Base-by-base conservation (phyloP, 371 early-diverging fungal genomes). In the Enteropsectra breve region DNA sequence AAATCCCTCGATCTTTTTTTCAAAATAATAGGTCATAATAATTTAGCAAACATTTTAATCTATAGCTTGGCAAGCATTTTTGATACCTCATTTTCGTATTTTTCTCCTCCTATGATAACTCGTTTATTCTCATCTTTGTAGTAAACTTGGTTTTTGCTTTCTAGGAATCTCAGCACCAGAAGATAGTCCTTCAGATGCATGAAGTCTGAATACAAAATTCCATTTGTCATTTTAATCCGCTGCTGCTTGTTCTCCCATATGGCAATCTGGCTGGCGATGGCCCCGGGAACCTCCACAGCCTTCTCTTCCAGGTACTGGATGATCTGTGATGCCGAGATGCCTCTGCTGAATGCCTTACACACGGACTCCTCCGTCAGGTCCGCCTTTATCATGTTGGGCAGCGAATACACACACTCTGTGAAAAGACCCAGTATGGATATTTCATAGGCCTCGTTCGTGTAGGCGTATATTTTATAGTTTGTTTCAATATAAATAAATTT, bases 241-340 rank as follows among this genome's bases (percentile, higher is more conserved):
- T 94, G 89, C 69, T 88, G 83, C 75, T 94, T 95, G 79, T 87
- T 85, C 77, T 95, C 95, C 95, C 95, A 95, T 61, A 95, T 78
- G 34, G 87, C 82, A 32, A 95, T 88, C 78, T 97, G 97, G 80
- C 93, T 96, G 0, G 89, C 84, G 1, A 97, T 90, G 0, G 92
- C 91, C 11, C 86, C 69, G 0, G 94, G 94, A 47, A 95, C 38
- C 38, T 64, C 55, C 49, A 37, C 55, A 24, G 45, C 48, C 26
- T 59, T 56, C 34, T 58, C 23, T 15, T 60, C 49, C 26, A 81
- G 47, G 62, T 72, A 81, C 48, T 72, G 40, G 38, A 63, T 63
- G 58, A 88, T 85, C 80, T 95, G 96, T 32, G 89, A 87, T 1
- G 94, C 90, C 0, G 93, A 90, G 64, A 97, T 95, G 5, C 96